These are phyloP conservation scores for Tetrapisispora namnaoensis DNA, from an alignment of 805 yeast species.

Conservation along the genomic window DNA sequence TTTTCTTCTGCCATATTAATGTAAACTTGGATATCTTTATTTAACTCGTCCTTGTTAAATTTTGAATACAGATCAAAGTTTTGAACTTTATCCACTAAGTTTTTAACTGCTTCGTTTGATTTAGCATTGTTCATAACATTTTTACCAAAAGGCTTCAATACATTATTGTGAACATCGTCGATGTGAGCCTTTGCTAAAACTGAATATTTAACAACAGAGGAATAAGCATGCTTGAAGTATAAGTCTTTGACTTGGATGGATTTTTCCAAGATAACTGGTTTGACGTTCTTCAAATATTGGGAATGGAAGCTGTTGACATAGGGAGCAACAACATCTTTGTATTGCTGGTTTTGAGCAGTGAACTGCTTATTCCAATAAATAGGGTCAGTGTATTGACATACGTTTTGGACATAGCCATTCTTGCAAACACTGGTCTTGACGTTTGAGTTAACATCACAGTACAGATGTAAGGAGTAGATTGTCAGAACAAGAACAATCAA, in stretches of 20 bases:
- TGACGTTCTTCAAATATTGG: slow-evolving; percentile 3
- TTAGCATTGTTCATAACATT: not conserved
- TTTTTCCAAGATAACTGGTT: slow-evolving; percentile 4
- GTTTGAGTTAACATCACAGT: slow-evolving; percentile 9
- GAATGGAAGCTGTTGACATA: not conserved
- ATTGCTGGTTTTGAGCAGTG: slow-evolving; percentile 6
- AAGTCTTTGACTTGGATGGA: not conserved
- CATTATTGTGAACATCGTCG: not conserved
- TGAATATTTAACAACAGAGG: not conserved
- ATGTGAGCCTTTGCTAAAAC: not conserved
- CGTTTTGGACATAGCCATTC: slow-evolving; percentile 6
- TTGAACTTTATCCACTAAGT: not conserved
- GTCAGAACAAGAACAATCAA: slow-evolving; percentile 8
- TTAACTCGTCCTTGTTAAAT: not conserved
- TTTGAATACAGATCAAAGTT: not conserved
- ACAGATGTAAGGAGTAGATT: slow-evolving; percentile 13
- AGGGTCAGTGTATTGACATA: slow-evolving; percentile 17
- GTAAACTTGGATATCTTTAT: not conserved
- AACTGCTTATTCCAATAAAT: slow-evolving; percentile 11
- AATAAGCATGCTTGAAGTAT: not conserved
- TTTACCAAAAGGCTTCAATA: slow-evolving; percentile 1
- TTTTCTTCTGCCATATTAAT: not conserved
- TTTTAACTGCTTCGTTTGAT: not conserved
- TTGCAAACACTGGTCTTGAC: slow-evolving; percentile 8
- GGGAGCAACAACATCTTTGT: slow-evolving; percentile 14